Evolutionary conservation across 2,329 filamentous ascomycete genomes (phyloP).

Genomic region (Plenodomus tracheiphilus): DNA sequence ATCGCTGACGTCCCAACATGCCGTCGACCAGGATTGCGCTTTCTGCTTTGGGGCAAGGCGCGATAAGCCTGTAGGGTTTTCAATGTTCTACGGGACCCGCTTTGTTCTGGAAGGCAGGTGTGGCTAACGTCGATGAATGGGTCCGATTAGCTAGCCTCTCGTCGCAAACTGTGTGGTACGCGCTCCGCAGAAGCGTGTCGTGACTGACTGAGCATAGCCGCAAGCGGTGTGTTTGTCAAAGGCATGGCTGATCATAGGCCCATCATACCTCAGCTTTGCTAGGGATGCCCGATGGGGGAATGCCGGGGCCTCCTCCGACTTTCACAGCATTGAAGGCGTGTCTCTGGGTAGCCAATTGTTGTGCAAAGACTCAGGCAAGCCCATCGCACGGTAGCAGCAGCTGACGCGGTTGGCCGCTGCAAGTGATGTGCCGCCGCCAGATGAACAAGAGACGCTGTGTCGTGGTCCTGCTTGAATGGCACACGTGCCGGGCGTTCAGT

Average conservation of each 20-base stretch:
- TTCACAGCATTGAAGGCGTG: background rate
- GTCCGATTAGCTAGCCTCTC: background rate
- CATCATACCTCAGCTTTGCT: background rate
- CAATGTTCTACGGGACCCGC: slow-evolving; percentile 16
- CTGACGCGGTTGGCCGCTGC: slow-evolving; percentile 11
- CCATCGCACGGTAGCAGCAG: slow-evolving; percentile 6
- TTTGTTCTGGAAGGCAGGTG: slow-evolving; percentile 36
- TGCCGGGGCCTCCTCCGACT: background rate
- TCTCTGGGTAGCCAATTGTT: background rate
- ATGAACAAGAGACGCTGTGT: slow-evolving; percentile 14
- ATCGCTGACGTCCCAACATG: slow-evolving; percentile 4
- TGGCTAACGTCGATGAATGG: slow-evolving; percentile 7
- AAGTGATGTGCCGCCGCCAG: slow-evolving; percentile 15
- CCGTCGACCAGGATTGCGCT: slow-evolving; percentile 7
- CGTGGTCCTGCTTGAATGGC: slow-evolving; percentile 11
- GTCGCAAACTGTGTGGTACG: background rate
- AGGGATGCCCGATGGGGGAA: background rate
- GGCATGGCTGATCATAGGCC: background rate
- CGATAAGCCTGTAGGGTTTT: background rate
- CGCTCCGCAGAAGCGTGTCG: background rate
- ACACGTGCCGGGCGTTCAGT: slow-evolving; percentile 18
- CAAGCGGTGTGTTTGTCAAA: too few species aligned
- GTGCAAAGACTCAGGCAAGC: slow-evolving; percentile 18
- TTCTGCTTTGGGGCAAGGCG: slow-evolving; percentile 15
- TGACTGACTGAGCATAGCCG: background rate